phyloP scores from a whole-genome alignment of 2,329 filamentous ascomycete species.

The Fusarium protoensiforme region DNA sequence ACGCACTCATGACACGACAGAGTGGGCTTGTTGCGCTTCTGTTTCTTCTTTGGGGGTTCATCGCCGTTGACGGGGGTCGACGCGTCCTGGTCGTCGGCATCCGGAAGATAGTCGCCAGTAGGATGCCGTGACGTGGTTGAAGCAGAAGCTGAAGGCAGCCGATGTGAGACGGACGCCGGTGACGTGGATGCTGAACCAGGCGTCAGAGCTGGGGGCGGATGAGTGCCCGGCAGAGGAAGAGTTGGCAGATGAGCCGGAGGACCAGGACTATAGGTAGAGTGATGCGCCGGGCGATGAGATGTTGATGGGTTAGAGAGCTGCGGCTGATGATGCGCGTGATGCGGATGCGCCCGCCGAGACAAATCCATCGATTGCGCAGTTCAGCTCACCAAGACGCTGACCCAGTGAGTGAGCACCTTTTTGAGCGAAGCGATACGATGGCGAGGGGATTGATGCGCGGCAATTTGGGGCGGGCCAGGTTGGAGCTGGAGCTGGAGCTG shows the following conservation, averaged over 20 bases:
- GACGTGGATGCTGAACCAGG: conserved; percentile 44
- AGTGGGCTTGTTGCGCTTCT: conserved; percentile 87
- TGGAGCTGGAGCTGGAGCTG: not conserved
- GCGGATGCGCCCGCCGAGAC: conserved; percentile 42
- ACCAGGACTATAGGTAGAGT: conserved; percentile 34
- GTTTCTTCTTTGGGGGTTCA: conserved; percentile 72
- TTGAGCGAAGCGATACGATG: conserved; percentile 1
- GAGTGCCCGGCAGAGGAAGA: conserved; percentile 31
- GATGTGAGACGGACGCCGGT: conserved; percentile 41
- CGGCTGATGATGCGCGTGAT: conserved; percentile 35
- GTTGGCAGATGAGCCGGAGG: conserved; percentile 17
- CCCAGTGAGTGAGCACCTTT: conserved; percentile 16
- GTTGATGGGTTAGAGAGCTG: conserved; percentile 32
- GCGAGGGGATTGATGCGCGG: conserved; percentile 17
- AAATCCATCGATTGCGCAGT: conserved; percentile 40
- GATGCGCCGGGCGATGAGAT: conserved; percentile 32
- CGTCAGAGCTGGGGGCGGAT: conserved; percentile 37
- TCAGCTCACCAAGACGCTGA: conserved; percentile 12
- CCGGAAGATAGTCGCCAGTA: conserved; percentile 30
- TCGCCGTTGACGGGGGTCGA: conserved; percentile 39
- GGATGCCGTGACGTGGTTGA: conserved; percentile 30
- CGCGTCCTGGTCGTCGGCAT: conserved; percentile 37
- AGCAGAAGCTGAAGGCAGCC: conserved; percentile 35
- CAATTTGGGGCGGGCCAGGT: conserved; percentile 15
- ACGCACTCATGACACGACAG: conserved; percentile 84